Percentiles rank a stretch among this genome's conserved stretches.
Conservation (phyloP, 306 rosid genomes). For the Ziziphus jujuba region DNA sequence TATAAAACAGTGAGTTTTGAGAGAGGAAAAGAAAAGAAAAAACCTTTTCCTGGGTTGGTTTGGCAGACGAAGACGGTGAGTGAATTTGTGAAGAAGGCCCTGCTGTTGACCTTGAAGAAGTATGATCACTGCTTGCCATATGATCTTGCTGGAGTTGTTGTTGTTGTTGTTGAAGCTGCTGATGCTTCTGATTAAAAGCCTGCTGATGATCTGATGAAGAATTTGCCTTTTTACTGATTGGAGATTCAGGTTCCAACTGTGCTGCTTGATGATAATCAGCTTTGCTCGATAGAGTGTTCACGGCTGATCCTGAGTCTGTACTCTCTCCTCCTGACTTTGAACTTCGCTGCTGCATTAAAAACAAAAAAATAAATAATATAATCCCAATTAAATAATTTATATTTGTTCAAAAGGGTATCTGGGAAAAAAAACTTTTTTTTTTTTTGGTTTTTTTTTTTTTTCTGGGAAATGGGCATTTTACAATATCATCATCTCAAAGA, state of each 20-base stretch:
- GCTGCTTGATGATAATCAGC: slow-evolving; percentile 26
- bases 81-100: slow-evolving; percentile 50
- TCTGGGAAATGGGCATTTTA: slow-evolving; percentile 9
- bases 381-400: background rate
- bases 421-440: too few relatives aligned
- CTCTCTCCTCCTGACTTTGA: slow-evolving; percentile 89
- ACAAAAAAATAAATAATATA: background rate
- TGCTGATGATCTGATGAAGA: slow-evolving; percentile 63
- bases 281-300: slow-evolving; percentile 59
- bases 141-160: slow-evolving; percentile 35
- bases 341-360: slow-evolving; percentile 48
- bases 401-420: background rate
- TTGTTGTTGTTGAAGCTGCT: slow-evolving; percentile 35
- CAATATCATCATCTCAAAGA: background rate
- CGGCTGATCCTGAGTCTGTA: slow-evolving; percentile 84
- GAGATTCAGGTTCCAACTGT: slow-evolving; percentile 74
- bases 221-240: slow-evolving; percentile 61
- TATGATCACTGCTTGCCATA: slow-evolving; percentile 47
- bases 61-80: slow-evolving; percentile 46
- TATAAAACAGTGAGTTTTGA: slow-evolving; percentile 15
- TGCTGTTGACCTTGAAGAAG: slow-evolving; percentile 31
- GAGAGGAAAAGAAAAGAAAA: background rate
- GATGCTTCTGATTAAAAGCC: slow-evolving; percentile 49
- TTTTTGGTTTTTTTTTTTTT: too few relatives aligned
- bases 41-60: slow-evolving; percentile 75